Evolutionary conservation across 345 rosid species (phyloP).

Genomic region (Erysimum cheiranthoides): DNA sequence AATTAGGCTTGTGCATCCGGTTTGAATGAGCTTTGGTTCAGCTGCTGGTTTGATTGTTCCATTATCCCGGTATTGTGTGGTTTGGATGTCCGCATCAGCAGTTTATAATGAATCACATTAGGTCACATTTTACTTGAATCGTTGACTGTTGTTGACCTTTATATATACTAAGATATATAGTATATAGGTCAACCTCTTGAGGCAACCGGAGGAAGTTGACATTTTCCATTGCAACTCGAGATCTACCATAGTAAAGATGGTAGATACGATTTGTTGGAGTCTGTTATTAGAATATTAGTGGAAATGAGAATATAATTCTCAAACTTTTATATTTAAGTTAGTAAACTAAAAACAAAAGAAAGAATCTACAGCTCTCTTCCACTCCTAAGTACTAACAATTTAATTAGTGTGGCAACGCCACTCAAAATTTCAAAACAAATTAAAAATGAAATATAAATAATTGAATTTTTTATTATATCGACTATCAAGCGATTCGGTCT

Average conservation of each 20-base stretch:
- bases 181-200: slow-evolving; percentile 1
- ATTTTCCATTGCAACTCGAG: slow-evolving; percentile 1
- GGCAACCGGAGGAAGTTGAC: slow-evolving; percentile 28
- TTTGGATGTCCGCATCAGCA: no score
- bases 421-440: background rate
- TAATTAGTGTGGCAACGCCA: background rate
- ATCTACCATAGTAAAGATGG: slow-evolving; percentile 4
- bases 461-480: background rate
- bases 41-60: no score
- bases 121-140: slow-evolving; percentile 3
- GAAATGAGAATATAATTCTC: background rate
- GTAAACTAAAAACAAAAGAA: no score
- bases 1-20: no score
- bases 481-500: background rate
- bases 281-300: slow-evolving; percentile 4
- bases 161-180: background rate
- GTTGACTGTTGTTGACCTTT: slow-evolving; percentile 19
- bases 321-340: no score
- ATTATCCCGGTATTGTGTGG: no score
- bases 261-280: slow-evolving; percentile 15
- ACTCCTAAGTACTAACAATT: background rate
- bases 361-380: slow-evolving; percentile 20
- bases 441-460: background rate
- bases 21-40: no score
- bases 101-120: background rate